Percentiles rank a stretch among this genome's conserved stretches.
Conservation (phyloP, 2,329 filamentous ascomycete species). For the Cladorrhinum sp. region DNA sequence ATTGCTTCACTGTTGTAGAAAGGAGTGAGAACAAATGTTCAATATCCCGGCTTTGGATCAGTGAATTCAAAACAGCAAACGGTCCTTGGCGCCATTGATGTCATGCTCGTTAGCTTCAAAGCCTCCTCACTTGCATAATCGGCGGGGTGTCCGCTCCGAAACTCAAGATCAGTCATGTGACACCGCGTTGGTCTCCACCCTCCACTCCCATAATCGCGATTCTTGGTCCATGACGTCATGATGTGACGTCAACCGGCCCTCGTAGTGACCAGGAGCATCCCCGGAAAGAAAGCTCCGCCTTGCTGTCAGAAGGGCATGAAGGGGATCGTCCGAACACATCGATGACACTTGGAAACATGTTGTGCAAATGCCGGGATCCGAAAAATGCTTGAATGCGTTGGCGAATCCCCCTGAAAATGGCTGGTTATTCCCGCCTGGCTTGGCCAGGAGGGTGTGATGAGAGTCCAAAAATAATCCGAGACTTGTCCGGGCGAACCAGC, state of each 20-base stretch:
- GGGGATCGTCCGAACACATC: not conserved
- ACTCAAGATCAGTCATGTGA: not conserved
- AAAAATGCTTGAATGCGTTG: not conserved
- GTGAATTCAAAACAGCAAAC: too few relatives aligned
- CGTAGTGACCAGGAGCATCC: not conserved
- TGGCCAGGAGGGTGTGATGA: not conserved
- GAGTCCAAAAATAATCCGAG: not conserved
- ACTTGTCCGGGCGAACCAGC: not conserved
- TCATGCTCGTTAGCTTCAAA: conserved; percentile 7
- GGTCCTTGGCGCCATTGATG: conserved; percentile 7
- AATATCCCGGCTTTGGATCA: too few relatives aligned
- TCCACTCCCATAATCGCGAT: not conserved
- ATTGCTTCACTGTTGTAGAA: too few relatives aligned
- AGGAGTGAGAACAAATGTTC: too few relatives aligned
- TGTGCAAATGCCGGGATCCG: not conserved
- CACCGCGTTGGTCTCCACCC: not conserved
- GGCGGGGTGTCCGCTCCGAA: not conserved
- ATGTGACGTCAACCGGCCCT: not conserved
- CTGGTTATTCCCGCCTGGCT: not conserved
- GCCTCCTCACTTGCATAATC: conserved; percentile 4
- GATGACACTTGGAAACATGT: not conserved
- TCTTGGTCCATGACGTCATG: not conserved
- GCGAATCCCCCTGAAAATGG: not conserved
- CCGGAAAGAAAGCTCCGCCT: not conserved
- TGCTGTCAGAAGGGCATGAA: not conserved